Conservation (phyloP, 2,329 filamentous ascomycete genomes). For the Alternaria rosae region DNA sequence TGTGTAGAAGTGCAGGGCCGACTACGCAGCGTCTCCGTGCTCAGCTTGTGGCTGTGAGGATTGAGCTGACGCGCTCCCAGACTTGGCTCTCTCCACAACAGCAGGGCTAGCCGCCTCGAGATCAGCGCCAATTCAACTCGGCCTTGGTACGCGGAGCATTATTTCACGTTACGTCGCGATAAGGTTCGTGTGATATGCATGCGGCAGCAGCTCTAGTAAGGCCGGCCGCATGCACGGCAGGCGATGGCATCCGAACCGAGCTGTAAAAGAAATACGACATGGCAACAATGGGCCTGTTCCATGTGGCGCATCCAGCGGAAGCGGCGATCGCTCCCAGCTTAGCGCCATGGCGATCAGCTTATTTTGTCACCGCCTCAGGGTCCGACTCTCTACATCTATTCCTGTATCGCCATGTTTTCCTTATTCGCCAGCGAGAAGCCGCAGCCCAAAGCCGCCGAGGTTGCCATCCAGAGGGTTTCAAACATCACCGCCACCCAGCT, state of each 20-base stretch:
- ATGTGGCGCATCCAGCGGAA: slow-evolving; percentile 10
- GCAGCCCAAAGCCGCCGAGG: slow-evolving; percentile 14
- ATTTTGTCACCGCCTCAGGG: slow-evolving; percentile 27
- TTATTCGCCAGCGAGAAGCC: slow-evolving; percentile 30
- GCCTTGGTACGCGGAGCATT: slow-evolving; percentile 7
- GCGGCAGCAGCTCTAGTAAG: slow-evolving; percentile 2
- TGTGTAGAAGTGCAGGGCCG: slow-evolving; percentile 10
- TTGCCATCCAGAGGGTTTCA: slow-evolving; percentile 18
- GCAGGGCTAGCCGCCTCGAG: slow-evolving; percentile 21
- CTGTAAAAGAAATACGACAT: not conserved
- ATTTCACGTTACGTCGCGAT: slow-evolving; percentile 5
- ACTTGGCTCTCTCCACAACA: slow-evolving; percentile 21
- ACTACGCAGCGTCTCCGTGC: slow-evolving; percentile 3
- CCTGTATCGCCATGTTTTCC: slow-evolving; percentile 19
- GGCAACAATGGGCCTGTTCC: slow-evolving; percentile 1
- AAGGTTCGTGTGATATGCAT: slow-evolving; percentile 4
- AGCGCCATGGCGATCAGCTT: slow-evolving; percentile 26
- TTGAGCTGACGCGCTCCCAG: slow-evolving; percentile 19
- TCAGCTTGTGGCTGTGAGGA: slow-evolving; percentile 20
- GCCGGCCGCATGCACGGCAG: not conserved
- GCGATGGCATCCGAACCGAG: slow-evolving; percentile 1
- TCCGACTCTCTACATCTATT: slow-evolving; percentile 25
- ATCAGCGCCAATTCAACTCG: slow-evolving; percentile 15
- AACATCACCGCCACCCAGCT: slow-evolving; percentile 16
- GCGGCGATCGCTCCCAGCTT: slow-evolving; percentile 13